Evolutionary conservation across 2,329 filamentous ascomycete species (phyloP).

Genomic region (Aspergillus alliaceus): DNA sequence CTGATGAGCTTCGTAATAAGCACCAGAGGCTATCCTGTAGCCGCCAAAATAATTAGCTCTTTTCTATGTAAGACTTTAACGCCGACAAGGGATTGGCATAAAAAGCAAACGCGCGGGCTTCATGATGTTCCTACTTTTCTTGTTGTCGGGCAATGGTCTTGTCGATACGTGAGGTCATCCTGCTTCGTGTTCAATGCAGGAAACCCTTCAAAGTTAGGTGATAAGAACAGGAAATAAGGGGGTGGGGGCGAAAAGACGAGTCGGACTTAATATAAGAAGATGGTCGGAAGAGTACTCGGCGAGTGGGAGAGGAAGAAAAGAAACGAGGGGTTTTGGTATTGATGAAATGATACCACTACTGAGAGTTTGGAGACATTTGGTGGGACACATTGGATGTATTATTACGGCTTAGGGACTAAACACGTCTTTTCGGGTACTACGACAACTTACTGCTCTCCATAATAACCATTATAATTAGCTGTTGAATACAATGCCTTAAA

Average conservation of each 20-base stretch:
- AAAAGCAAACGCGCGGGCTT: not conserved
- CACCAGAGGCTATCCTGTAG: conserved; percentile 77
- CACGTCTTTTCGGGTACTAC: too few species aligned
- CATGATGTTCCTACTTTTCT: conserved; percentile 58
- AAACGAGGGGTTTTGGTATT: not conserved
- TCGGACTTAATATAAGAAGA: not conserved
- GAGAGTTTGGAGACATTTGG: conserved; percentile 14
- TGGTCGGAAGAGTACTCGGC: not conserved
- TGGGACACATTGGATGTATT: conserved; percentile 16
- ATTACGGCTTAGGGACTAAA: too few species aligned
- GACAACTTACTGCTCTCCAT: too few species aligned
- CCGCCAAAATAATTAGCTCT: conserved; percentile 5
- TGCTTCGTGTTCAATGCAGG: conserved; percentile 1
- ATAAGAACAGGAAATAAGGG: not conserved
- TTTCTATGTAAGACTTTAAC: not conserved
- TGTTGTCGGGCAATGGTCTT: conserved; percentile 75
- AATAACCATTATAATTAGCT: too few species aligned
- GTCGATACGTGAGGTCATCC: conserved; percentile 55
- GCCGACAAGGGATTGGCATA: not conserved
- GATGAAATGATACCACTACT: not conserved
- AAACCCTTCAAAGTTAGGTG: not conserved
- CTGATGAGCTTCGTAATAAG: conserved; percentile 98
- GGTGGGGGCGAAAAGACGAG: not conserved
- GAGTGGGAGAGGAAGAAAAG: not conserved
- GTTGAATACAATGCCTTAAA: too few species aligned